Evolutionary conservation across 2,329 filamentous ascomycete species (phyloP), one percentile per base, ranked within the genome.

Genomic region (Aureobasidium uvarum): DNA sequence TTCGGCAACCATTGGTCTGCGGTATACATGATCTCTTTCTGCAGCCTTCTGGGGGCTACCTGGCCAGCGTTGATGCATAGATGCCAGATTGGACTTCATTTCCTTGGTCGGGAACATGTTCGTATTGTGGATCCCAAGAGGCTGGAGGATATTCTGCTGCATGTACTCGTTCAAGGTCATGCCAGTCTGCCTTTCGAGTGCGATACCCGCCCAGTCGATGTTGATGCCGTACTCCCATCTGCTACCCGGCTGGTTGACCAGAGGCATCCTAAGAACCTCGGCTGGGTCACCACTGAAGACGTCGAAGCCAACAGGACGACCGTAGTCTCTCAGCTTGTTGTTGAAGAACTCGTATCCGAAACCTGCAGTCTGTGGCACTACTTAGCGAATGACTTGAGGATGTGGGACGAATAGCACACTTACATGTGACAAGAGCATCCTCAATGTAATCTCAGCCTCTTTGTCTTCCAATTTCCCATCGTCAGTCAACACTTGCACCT

Each of bases 191-290:
- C 79, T 77, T 67, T 83, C 79, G 39, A 83, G 73, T 14, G 79
- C 72, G 33, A 81, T 76, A 45, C 81, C 81, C 1, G 80, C 80
- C 80, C 80, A 83, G 71, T 83, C 81, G 60, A 81, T 77, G 68
- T 77, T 78, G 63, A 78, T 76, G 83, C 87, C 63, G 52, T 46
- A 11, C 65, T 85, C 80, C 84, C 85, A 90, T 3, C 77, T 77
- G 28, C 82, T 80, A 0, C 87, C 87, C 0, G 88, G 87, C 68
- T 90, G 85, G 68, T 87, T 85, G 1, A 89, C 72, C 18, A 90
- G 73, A 0, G 86, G 84, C 65, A 75, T 73, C 2, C 16, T 63
- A 3, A 63, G 25, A 50, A 88, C 76, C 28, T 85, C 85, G 38
- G 79, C 77, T 18, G 81, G 71, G 6, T 83, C 77, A 0, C 83